Conservation (phyloP, 768 basidiomycete species). For the Suillus placidus region DNA sequence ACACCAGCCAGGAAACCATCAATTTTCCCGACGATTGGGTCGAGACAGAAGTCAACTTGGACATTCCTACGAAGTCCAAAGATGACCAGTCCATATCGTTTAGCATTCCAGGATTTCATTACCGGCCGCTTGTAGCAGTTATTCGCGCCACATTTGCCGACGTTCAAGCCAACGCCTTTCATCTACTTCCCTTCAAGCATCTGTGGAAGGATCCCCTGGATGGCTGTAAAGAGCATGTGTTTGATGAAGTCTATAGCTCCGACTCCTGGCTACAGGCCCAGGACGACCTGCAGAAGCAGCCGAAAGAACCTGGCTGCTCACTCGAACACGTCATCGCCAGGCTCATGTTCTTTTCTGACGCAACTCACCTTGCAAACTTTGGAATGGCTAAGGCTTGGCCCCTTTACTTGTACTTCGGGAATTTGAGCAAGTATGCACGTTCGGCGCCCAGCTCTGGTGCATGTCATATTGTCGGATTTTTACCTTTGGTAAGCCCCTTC, state of each 20-base stretch:
- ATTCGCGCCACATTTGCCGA: constrained; percentile 16
- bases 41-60: constrained; percentile 12
- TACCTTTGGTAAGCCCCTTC: constrained; percentile 14
- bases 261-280: constrained; percentile 21
- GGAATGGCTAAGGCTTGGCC: constrained; percentile 20
- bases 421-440: constrained; percentile 10
- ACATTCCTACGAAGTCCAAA: neutral
- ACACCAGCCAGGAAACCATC: no score
- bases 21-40: neutral
- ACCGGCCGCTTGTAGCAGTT: constrained; percentile 17
- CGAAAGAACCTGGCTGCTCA: constrained; percentile 15
- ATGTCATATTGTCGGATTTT: constrained; percentile 24
- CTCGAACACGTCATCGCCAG: constrained; percentile 12
- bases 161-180: constrained; percentile 14
- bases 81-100: constrained; percentile 8
- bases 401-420: constrained; percentile 16
- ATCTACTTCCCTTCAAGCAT: constrained; percentile 28
- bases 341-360: constrained; percentile 29
- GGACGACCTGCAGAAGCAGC: constrained; percentile 19
- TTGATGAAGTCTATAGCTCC: constrained; percentile 24
- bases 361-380: constrained; percentile 26
- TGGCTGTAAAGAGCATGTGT: constrained; percentile 12
- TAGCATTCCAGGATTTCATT: constrained; percentile 18
- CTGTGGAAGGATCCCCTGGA: constrained; percentile 12
- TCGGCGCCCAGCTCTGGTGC: constrained; percentile 14